Evolutionary conservation across 1,284 basidiomycete genomes (phyloP).

Genomic region (Somion occarium): DNA sequence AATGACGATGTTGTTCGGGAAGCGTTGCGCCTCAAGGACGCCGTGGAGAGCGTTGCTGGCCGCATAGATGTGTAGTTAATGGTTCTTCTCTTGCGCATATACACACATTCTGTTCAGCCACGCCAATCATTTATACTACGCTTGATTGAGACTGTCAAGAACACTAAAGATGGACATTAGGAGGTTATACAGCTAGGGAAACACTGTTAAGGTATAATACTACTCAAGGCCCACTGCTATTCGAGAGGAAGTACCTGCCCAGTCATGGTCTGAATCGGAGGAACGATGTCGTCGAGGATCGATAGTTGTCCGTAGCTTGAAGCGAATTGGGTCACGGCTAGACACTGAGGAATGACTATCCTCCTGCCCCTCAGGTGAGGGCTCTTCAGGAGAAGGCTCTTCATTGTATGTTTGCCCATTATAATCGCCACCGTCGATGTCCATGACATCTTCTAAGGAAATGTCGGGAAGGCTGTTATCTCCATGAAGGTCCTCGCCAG

Average conservation of each 20-base stretch:
- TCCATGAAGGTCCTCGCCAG: conserved; percentile 8
- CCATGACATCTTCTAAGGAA: conserved; percentile 16
- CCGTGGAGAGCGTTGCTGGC: conserved; percentile 66
- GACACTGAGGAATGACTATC: background rate
- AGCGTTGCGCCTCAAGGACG: conserved; percentile 59
- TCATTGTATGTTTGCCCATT: conserved; percentile 9
- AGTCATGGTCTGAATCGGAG: background rate
- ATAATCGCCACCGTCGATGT: conserved; percentile 13
- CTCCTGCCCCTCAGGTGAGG: background rate
- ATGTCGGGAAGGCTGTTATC: conserved; percentile 3
- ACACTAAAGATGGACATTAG: background rate
- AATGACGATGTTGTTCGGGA: conserved; percentile 72
- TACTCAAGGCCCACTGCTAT: background rate
- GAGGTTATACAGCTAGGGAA: background rate
- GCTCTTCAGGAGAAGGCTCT: background rate
- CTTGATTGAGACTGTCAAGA: background rate
- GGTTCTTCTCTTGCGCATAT: background rate
- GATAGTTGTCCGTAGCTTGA: background rate
- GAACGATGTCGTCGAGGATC: background rate
- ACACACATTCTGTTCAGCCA: background rate
- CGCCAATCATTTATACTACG: background rate
- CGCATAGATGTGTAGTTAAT: conserved; percentile 45
- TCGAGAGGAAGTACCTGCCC: background rate
- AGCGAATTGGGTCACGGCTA: background rate
- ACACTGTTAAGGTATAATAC: background rate